phyloP scores from a whole-genome alignment of 2,329 filamentous ascomycete genomes.

The Fusarium sp. region DNA sequence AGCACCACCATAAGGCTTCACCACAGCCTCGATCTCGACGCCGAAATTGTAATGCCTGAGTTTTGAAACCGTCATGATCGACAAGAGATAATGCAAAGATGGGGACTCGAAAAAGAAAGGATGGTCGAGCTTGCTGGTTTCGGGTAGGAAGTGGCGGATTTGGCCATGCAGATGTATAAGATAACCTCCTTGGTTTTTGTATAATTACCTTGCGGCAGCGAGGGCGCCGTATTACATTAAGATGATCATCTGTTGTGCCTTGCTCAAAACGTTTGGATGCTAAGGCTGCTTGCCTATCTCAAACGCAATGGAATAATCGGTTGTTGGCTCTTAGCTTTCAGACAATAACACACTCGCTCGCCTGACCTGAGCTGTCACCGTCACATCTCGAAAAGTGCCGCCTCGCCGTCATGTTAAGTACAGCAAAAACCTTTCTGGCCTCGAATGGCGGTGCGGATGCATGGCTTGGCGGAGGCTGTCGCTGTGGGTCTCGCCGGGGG shows the following conservation, averaged over 20 bases:
- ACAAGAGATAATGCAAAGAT: constrained; percentile 1
- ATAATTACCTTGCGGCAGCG: not conserved
- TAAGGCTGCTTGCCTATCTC: not conserved
- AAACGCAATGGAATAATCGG: constrained; percentile 4
- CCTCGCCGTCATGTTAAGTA: constrained; percentile 23
- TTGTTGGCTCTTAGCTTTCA: constrained; percentile 21
- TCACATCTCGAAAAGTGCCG: constrained; percentile 28
- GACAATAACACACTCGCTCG: not conserved
- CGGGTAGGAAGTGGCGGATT: constrained; percentile 13
- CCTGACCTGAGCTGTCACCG: constrained; percentile 20
- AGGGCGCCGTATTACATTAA: constrained; percentile 3
- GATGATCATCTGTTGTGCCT: constrained; percentile 18
- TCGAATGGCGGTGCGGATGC: constrained; percentile 28
- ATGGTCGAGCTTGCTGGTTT: not conserved
- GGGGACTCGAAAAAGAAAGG: constrained; percentile 13
- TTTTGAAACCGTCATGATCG: constrained; percentile 35
- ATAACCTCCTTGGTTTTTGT: constrained; percentile 6
- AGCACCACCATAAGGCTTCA: constrained; percentile 51
- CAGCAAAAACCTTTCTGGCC: constrained; percentile 17
- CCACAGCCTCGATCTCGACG: constrained; percentile 54
- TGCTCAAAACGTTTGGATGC: constrained; percentile 11
- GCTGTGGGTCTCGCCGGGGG: constrained; percentile 29
- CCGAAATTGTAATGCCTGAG: constrained; percentile 54
- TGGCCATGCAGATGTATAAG: constrained; percentile 23
- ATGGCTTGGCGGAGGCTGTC: constrained; percentile 17